Percentiles rank a stretch among this genome's conserved stretches.
Conservation (phyloP, 2,329 filamentous ascomycete species). For the Lachnellula arida region DNA sequence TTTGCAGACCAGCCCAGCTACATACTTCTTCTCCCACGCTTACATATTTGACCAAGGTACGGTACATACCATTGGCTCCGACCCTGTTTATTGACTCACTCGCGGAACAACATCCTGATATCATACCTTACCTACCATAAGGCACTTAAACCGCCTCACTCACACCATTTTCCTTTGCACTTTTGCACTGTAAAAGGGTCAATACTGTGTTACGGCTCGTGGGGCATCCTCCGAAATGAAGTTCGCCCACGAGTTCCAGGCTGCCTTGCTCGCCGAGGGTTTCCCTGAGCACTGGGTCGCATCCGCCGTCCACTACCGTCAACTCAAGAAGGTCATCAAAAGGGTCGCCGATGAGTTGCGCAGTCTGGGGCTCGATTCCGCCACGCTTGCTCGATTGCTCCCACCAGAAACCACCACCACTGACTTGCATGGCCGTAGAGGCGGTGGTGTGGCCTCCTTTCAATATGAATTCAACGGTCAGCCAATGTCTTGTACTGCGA, state of each 20-base stretch:
- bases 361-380: slow-evolving; percentile 65
- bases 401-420: slow-evolving; percentile 4
- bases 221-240: slow-evolving; percentile 56
- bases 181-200: too few species aligned
- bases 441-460: slow-evolving; percentile 35
- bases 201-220: background rate
- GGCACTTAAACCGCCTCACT: too few species aligned
- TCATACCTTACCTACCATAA: too few species aligned
- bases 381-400: slow-evolving; percentile 65
- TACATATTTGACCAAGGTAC: too few species aligned
- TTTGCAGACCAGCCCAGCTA: too few species aligned
- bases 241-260: slow-evolving; percentile 75
- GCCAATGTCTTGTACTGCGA: background rate
- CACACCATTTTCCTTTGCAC: too few species aligned
- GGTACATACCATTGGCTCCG: too few species aligned
- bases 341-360: slow-evolving; percentile 64
- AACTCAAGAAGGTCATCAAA: slow-evolving; percentile 87
- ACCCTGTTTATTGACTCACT: too few species aligned
- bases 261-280: slow-evolving; percentile 63
- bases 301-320: slow-evolving; percentile 75
- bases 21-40: too few species aligned
- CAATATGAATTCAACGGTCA: slow-evolving; percentile 53
- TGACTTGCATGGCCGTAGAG: background rate
- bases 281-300: slow-evolving; percentile 70
- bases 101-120: too few species aligned